Base-by-base conservation (phyloP, 2,329 filamentous ascomycete genomes). In the Mariannaea sp. region DNA sequence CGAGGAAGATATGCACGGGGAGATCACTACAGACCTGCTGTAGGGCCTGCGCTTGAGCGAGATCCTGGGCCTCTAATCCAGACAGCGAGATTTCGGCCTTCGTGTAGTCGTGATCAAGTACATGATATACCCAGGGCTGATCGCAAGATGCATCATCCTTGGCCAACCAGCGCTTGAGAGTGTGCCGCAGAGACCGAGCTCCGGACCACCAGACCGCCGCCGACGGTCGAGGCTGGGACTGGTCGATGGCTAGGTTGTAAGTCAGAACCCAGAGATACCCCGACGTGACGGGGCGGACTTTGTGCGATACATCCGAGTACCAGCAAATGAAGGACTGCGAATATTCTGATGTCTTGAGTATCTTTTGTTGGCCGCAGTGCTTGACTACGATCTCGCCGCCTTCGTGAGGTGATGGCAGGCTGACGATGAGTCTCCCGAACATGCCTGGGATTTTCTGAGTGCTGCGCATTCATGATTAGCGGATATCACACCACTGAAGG, bases 241-340 rank as follows among this genome's bases (percentile, higher is more conserved):
- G 49, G 5, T 62, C 53, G 14, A 68, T 49, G 12, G 65, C 62
- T 4, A 84, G 72, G 59, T 83, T 82, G 66, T 81, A 85, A 0
- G 75, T 80, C 9, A 84, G 57, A 8, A 80, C 78, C 49, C 77
- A 72, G 3, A 79, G 76, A 59, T 77, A 75, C 3, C 81, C 80
- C 0, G 72, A 73, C 0, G 57, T 71, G 2, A 83, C 71, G 1
- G 75, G 73, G 13, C 74, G 67, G n/a, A 81, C 70, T 61, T 83
- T 75, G 57, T 83, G 78, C 1, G 68, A 70, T 1, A 83, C 78
- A 49, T 83, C 79, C 0, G 78, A 76, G 61, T 80, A 83, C 81
- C 73, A 75, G 26, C 53, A 68, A 6, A 62, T 56, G 20, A 58
- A 61, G 0, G 67, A 67, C 47, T 67, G 55, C 0, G 49, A 13